Evolutionary conservation across 169 alveolate genomes (phyloP).

Genomic region (Plasmodium sp.): DNA sequence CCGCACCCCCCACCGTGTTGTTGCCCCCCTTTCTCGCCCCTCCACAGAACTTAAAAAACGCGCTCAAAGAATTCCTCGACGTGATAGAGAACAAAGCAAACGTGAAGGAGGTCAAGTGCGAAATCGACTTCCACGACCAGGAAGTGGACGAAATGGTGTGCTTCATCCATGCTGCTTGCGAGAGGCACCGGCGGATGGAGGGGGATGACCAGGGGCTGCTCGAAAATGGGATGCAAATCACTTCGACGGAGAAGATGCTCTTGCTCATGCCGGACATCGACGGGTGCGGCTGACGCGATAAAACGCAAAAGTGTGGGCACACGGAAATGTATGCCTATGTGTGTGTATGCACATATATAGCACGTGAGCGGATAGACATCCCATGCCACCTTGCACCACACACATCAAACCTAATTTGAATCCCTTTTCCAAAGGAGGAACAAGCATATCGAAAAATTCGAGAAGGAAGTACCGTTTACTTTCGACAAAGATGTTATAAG

Average conservation of each 20-base stretch:
- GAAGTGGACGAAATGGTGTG: slow-evolving; percentile 34
- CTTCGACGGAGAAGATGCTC: slow-evolving; percentile 33
- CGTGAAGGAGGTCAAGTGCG: slow-evolving; percentile 11
- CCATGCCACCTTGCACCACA: not conserved
- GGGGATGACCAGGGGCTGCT: not conserved
- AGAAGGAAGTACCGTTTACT: slow-evolving; percentile 16
- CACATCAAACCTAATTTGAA: not conserved
- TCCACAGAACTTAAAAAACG: slow-evolving; percentile 10
- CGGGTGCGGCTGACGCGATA: not conserved
- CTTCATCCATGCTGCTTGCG: slow-evolving; percentile 17
- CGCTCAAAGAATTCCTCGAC: slow-evolving; percentile 13
- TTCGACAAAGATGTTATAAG: slow-evolving; percentile 25
- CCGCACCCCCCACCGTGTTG: not conserved
- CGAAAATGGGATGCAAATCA: slow-evolving; percentile 8
- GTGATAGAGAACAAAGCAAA: slow-evolving; percentile 35
- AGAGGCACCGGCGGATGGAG: not conserved
- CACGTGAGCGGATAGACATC: not conserved
- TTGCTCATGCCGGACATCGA: slow-evolving; percentile 37
- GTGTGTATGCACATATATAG: not conserved
- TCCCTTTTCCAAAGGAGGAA: slow-evolving; percentile 19
- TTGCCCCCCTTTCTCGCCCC: not conserved
- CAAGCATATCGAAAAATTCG: slow-evolving; percentile 65
- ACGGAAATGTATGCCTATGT: not conserved
- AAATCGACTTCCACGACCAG: slow-evolving; percentile 20
- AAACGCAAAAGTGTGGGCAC: not conserved